phyloP scores from a whole-genome alignment of 805 yeast genomes.

The Yamadazyma scolyti region DNA sequence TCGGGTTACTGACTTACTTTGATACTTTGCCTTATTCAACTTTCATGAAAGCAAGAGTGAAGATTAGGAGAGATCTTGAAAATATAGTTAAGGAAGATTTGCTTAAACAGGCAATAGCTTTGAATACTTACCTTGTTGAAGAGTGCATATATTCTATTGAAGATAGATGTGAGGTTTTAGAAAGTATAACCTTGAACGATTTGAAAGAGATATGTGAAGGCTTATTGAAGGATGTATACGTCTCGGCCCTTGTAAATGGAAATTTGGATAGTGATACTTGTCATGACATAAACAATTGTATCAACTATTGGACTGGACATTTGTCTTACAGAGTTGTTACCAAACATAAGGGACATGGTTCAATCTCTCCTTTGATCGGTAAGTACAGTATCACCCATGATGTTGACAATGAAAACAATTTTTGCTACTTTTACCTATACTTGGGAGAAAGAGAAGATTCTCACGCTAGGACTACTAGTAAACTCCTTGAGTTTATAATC shows the following conservation, averaged over 20 bases:
- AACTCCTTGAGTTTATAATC: conserved; percentile 6
- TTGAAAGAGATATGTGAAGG: conserved; percentile 5
- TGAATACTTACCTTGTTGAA: conserved; percentile 51
- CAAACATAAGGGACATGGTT: neutral
- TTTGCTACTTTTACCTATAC: conserved; percentile 6
- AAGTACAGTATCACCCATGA: too few species aligned
- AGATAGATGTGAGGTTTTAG: conserved; percentile 54
- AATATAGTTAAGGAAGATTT: conserved; percentile 42
- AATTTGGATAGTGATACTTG: conserved; percentile 2
- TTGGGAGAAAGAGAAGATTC: conserved; percentile 7
- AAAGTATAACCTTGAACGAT: conserved; percentile 38
- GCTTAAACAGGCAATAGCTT: conserved; percentile 46
- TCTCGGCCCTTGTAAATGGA: conserved; percentile 9
- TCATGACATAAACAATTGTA: conserved; percentile 3
- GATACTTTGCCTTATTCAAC: conserved; percentile 21
- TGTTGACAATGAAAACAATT: neutral
- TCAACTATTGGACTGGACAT: conserved; percentile 6
- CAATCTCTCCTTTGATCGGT: too few species aligned
- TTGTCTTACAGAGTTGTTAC: too few species aligned
- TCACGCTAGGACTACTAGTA: conserved; percentile 5
- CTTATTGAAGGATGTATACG: conserved; percentile 4
- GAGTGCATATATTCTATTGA: conserved; percentile 52
- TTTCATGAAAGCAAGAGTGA: conserved; percentile 43
- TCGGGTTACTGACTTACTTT: too few species aligned
- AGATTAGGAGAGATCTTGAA: conserved; percentile 45